Evolutionary conservation across 495 filamentous ascomycete species (phyloP).

Genomic region (Thermothielavioides terrestris): DNA sequence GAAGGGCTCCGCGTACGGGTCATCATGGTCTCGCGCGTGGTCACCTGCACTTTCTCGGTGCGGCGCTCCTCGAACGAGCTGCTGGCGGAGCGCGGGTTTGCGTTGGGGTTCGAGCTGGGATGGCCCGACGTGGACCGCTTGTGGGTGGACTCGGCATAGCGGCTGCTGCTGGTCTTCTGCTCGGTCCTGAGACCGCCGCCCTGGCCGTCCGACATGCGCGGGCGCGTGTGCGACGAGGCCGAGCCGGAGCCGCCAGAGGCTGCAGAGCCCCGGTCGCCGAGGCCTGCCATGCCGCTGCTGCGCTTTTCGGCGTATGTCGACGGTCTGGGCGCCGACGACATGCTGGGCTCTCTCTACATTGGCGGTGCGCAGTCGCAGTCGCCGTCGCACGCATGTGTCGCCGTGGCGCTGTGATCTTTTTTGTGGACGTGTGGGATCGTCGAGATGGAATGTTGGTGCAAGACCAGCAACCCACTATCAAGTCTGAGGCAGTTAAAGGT

Average conservation of each 20-base stretch:
- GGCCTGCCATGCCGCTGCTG: slow-evolving; percentile 25
- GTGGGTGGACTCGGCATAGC: slow-evolving; percentile 21
- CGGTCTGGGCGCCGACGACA: slow-evolving; percentile 32
- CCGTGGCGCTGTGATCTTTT: background rate
- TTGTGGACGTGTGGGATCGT: background rate
- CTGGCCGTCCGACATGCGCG: slow-evolving; percentile 25
- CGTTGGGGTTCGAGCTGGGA: too few relatives aligned
- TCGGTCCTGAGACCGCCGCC: slow-evolving; percentile 22
- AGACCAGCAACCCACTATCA: too few relatives aligned
- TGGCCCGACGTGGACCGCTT: slow-evolving; percentile 39
- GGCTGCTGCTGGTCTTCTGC: slow-evolving; percentile 7
- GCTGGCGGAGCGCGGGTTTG: slow-evolving; percentile 26
- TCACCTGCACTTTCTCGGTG: slow-evolving; percentile 48
- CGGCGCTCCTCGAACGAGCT: slow-evolving; percentile 36
- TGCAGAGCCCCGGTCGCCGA: slow-evolving; percentile 17
- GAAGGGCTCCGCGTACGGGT: slow-evolving; percentile 57
- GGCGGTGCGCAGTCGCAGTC: slow-evolving; percentile 4
- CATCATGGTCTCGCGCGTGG: slow-evolving; percentile 56
- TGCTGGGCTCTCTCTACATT: slow-evolving; percentile 28
- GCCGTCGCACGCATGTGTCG: slow-evolving; percentile 8
- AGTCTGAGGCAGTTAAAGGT: too few relatives aligned
- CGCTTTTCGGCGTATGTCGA: slow-evolving; percentile 32
- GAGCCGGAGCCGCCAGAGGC: slow-evolving; percentile 10
- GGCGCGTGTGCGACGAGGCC: slow-evolving; percentile 24
- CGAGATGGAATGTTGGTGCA: background rate